Evolutionary conservation across 148 eudicot genomes (phyloP).

Genomic region (Tetragonia tetragonoides): DNA sequence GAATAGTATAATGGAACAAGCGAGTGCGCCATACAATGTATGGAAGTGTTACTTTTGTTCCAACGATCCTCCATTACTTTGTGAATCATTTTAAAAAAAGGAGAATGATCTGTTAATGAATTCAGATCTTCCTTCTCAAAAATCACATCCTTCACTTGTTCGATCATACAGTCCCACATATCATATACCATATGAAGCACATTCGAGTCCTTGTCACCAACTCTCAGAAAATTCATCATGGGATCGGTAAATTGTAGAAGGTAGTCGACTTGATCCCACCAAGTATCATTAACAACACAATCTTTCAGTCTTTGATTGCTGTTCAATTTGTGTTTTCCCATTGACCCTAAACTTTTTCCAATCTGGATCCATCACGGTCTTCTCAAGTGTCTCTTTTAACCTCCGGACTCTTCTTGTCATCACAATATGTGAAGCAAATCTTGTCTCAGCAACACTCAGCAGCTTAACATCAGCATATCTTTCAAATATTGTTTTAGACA

Average conservation of each 20-base stretch:
- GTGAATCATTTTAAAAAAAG: conserved; percentile 16
- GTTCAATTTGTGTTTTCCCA: not conserved
- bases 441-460: conserved; percentile 6
- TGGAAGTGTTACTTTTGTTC: conserved; percentile 28
- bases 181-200: not conserved
- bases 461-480: not conserved
- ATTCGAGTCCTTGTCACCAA: not conserved
- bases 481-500: not conserved
- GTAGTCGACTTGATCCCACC: not conserved
- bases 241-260: not conserved
- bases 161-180: conserved; percentile 12
- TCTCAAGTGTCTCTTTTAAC: not conserved
- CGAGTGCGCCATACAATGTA: conserved; percentile 21
- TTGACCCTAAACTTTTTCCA: not conserved
- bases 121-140: conserved; percentile 15
- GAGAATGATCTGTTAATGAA: not conserved
- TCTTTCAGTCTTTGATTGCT: not conserved
- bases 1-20: conserved; percentile 20
- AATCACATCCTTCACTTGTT: not conserved
- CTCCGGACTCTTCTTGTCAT: not conserved
- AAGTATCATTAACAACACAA: not conserved
- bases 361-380: not conserved
- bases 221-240: not conserved
- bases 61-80: conserved; percentile 11
- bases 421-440: not conserved